These are phyloP conservation scores for Harrya chromipes DNA, from an alignment of 768 basidiomycete genomes.

Conservation along the genomic window DNA sequence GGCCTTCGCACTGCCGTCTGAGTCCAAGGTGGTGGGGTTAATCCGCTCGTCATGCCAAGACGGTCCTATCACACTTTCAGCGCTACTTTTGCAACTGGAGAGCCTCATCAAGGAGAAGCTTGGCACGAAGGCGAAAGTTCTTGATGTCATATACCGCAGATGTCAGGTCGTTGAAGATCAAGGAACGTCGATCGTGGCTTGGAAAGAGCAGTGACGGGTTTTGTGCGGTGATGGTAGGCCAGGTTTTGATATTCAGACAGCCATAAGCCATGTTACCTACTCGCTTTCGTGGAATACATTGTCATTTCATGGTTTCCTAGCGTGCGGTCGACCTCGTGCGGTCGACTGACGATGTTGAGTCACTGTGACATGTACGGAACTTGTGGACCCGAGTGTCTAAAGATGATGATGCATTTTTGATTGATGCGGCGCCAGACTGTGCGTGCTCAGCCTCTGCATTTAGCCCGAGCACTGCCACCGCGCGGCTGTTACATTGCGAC, in stretches of 20 bases:
- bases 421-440: slow-evolving; percentile 23
- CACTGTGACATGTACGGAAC: not conserved
- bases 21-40: slow-evolving; percentile 63
- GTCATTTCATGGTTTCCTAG: not conserved
- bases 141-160: slow-evolving; percentile 69
- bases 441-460: slow-evolving; percentile 25
- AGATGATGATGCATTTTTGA: slow-evolving; percentile 12
- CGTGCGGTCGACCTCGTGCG: not conserved
- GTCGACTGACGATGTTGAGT: not conserved
- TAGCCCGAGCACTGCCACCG: slow-evolving; percentile 19
- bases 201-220: slow-evolving; percentile 20
- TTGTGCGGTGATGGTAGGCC: slow-evolving; percentile 15
- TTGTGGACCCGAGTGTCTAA: slow-evolving; percentile 1
- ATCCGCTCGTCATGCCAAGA: slow-evolving; percentile 39
- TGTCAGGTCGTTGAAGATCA: slow-evolving; percentile 60
- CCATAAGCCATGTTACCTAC: not conserved
- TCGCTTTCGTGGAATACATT: not conserved
- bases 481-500: slow-evolving; percentile 26
- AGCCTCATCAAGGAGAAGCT: slow-evolving; percentile 34
- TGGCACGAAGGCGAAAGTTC: slow-evolving; percentile 72
- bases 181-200: slow-evolving; percentile 22
- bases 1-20: slow-evolving; percentile 67
- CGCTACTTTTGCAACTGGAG: slow-evolving; percentile 23
- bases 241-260: slow-evolving; percentile 1
- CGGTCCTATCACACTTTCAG: slow-evolving; percentile 40